These are phyloP conservation scores for Dacryopinax primogenitus DNA, from an alignment of 768 basidiomycete genomes.

Conservation along the genomic window DNA sequence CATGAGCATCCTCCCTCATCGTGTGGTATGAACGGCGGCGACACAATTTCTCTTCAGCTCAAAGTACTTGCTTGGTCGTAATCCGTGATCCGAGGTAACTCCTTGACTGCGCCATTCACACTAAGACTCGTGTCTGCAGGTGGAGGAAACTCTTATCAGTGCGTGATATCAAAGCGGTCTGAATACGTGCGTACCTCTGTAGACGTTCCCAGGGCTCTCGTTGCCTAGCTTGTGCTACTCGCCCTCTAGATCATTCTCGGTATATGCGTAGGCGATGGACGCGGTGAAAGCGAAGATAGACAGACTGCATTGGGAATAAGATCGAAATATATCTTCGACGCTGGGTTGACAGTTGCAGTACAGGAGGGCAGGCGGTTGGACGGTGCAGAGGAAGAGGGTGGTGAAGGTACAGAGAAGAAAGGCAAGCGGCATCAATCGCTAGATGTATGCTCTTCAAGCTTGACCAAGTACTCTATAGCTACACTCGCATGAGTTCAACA, in stretches of 20 bases:
- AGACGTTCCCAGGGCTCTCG: constrained; percentile 89
- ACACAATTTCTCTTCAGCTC: constrained; percentile 97
- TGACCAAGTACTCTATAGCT: too few relatives aligned
- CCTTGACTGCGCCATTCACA: constrained; percentile 91
- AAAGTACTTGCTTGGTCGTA: constrained; percentile 95
- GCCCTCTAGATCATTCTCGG: constrained; percentile 63
- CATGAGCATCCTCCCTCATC: neutral
- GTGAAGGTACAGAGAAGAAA: neutral
- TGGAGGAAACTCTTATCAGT: neutral
- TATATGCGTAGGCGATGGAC: constrained; percentile 13
- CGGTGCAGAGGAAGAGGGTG: neutral
- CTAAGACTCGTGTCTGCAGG: constrained; percentile 81
- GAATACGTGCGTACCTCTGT: constrained; percentile 44
- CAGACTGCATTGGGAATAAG: constrained; percentile 73
- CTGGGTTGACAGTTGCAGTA: neutral
- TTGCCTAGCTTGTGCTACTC: constrained; percentile 81
- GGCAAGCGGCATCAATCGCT: too few relatives aligned
- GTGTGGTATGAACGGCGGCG: constrained; percentile 12
- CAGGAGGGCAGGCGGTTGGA: neutral
- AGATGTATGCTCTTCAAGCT: too few relatives aligned
- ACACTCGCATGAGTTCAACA: too few relatives aligned
- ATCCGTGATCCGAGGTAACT: constrained; percentile 78
- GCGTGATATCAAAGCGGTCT: neutral
- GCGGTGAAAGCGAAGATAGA: constrained; percentile 15
- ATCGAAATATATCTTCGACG: constrained; percentile 39